A percentile compares a stretch with the other conserved stretches of the same genome.
Conservation (phyloP, 2,329 filamentous ascomycete species). For the Alternaria hordeiaustralica region DNA sequence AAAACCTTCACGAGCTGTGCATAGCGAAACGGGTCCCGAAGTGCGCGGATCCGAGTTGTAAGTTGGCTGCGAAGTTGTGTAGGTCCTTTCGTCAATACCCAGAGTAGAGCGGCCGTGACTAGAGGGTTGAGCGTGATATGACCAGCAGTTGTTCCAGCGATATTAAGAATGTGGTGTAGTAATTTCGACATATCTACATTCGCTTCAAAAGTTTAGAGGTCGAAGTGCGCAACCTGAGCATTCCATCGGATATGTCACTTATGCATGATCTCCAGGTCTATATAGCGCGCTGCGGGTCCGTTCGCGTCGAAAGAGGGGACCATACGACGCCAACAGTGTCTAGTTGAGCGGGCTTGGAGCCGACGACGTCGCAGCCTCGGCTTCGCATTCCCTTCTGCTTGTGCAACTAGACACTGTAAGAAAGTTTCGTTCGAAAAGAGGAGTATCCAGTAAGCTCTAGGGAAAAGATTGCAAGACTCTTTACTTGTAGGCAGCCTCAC, state of each 20-base stretch:
- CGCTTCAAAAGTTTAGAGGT: not conserved
- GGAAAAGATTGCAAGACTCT: not conserved
- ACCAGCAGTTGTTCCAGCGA: constrained; percentile 28
- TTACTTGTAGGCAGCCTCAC: not conserved
- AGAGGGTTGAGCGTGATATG: constrained; percentile 40
- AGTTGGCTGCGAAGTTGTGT: constrained; percentile 29
- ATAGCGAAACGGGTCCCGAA: constrained; percentile 32
- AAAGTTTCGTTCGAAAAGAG: not conserved
- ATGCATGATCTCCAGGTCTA: not conserved
- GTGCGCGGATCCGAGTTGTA: constrained; percentile 19
- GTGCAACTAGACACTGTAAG: not conserved
- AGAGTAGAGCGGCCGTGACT: constrained; percentile 39
- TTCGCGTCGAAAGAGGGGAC: constrained; percentile 3
- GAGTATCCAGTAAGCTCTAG: not conserved
- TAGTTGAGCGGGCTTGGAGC: constrained; percentile 1
- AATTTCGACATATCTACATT: constrained; percentile 25
- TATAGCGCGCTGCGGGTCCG: constrained; percentile 9
- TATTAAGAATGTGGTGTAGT: constrained; percentile 21
- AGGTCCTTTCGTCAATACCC: constrained; percentile 42
- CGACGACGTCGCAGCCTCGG: constrained; percentile 8
- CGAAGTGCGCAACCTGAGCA: not conserved
- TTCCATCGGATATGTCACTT: not conserved
- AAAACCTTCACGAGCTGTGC: constrained; percentile 32
- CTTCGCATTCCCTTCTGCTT: not conserved
- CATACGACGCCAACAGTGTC: not conserved